Evolutionary conservation across 352 stramenopile species (phyloP).

Genomic region (Globisporangium ultimum): DNA sequence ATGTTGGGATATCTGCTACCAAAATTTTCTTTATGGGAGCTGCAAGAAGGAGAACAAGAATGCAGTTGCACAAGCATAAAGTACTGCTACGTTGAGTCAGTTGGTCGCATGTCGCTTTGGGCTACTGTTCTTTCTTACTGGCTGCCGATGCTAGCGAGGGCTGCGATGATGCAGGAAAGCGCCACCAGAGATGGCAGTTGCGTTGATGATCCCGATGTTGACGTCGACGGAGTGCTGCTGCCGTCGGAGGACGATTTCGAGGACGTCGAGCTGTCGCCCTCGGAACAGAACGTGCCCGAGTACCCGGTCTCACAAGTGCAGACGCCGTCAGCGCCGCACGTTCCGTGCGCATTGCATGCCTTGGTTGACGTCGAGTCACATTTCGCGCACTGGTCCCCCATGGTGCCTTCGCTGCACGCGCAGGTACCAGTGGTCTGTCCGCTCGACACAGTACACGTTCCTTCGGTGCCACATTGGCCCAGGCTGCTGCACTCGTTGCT

Average conservation of each 20-base stretch:
- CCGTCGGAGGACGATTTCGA: not conserved
- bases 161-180: too few species aligned
- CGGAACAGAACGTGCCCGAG: conserved; percentile 55
- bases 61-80: too few species aligned
- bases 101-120: too few species aligned
- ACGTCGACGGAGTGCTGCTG: not conserved
- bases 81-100: too few species aligned
- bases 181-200: too few species aligned
- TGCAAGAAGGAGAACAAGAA: too few species aligned
- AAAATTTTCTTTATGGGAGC: too few species aligned
- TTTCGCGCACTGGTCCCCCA: conserved; percentile 57
- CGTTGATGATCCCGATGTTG: not conserved
- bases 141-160: too few species aligned
- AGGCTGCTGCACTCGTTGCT: conserved; percentile 78
- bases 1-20: too few species aligned
- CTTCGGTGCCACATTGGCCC: conserved; percentile 55
- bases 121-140: too few species aligned
- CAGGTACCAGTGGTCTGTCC: conserved; percentile 36
- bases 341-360: conserved; percentile 49
- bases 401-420: conserved; percentile 44
- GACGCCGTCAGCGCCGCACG: conserved; percentile 32
- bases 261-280: not conserved
- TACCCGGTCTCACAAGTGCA: conserved; percentile 63
- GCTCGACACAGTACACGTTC: conserved; percentile 37
- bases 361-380: conserved; percentile 39